Percentiles rank a stretch among this genome's conserved stretches.
These are phyloP conservation scores for Metschnikowia kofuensis DNA, from an alignment of 805 yeast species.

Conservation along the genomic window DNA sequence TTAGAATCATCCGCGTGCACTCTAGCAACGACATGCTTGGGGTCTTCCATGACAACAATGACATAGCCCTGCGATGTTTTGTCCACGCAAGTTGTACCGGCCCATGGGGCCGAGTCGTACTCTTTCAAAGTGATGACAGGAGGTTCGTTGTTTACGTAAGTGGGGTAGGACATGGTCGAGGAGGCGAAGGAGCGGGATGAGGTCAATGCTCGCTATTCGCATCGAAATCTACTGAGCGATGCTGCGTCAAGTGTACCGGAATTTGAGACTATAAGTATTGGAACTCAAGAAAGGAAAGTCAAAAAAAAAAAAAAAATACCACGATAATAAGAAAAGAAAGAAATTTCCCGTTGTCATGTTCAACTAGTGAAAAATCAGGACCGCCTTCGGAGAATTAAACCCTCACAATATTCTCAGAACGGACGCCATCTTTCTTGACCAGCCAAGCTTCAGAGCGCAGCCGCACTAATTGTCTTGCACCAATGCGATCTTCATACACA, in stretches of 20 bases:
- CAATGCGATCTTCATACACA: constrained; percentile 2
- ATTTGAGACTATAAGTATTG: too few species aligned
- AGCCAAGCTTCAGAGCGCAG: background rate
- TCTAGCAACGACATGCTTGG: constrained; percentile 42
- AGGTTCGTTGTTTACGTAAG: constrained; percentile 43
- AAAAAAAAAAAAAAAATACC: background rate
- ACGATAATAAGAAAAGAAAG: too few species aligned
- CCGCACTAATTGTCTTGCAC: background rate
- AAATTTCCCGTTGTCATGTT: too few species aligned
- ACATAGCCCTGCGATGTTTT: constrained; percentile 31
- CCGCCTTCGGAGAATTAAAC: too few species aligned
- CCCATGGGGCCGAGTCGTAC: constrained; percentile 55
- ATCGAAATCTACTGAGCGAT: too few species aligned
- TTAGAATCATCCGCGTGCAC: constrained; percentile 36
- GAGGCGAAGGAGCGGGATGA: background rate
- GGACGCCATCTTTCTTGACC: too few species aligned
- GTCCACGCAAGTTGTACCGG: constrained; percentile 49
- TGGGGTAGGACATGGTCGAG: constrained; percentile 33
- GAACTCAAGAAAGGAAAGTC: background rate
- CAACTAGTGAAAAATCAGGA: too few species aligned
- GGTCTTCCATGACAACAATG: constrained; percentile 45
- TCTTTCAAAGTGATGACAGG: constrained; percentile 44
- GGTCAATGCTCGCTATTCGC: background rate
- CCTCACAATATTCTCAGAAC: too few species aligned
- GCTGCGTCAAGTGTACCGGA: too few species aligned